Evolutionary conservation across 1,284 basidiomycete genomes (phyloP).

Genomic region (Volvariella volvacea): DNA sequence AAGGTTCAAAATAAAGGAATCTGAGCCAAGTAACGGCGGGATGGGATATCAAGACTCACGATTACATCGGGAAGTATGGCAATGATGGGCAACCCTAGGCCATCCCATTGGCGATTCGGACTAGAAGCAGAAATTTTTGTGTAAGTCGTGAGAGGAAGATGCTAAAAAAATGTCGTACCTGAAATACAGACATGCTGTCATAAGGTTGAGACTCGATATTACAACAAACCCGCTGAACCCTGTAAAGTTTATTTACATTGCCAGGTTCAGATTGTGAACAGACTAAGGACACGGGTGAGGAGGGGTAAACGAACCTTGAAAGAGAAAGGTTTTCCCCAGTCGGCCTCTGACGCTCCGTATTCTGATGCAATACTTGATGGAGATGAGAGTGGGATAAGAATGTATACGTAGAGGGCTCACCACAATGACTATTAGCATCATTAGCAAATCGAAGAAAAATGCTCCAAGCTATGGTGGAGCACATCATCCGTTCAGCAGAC

Average conservation of each 20-base stretch:
- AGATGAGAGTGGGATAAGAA: not conserved
- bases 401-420: not conserved
- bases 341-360: not conserved
- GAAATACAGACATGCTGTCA: not conserved
- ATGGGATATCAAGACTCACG: not conserved
- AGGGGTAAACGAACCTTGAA: not conserved
- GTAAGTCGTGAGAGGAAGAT: too few species aligned
- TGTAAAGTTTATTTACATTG: not conserved
- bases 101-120: not conserved
- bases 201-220: not conserved
- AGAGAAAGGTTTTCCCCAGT: not conserved
- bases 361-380: not conserved
- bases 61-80: not conserved
- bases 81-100: not conserved
- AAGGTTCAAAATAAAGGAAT: not conserved
- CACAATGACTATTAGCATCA: not conserved
- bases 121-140: too few species aligned
- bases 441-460: not conserved
- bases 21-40: not conserved
- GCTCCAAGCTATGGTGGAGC: not conserved
- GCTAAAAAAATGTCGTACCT: not conserved
- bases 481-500: too few species aligned
- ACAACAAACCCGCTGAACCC: not conserved
- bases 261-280: not conserved
- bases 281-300: not conserved